Base-by-base conservation (phyloP, 2,329 filamentous ascomycete genomes). In the Penicillium fuscoglaucum region DNA sequence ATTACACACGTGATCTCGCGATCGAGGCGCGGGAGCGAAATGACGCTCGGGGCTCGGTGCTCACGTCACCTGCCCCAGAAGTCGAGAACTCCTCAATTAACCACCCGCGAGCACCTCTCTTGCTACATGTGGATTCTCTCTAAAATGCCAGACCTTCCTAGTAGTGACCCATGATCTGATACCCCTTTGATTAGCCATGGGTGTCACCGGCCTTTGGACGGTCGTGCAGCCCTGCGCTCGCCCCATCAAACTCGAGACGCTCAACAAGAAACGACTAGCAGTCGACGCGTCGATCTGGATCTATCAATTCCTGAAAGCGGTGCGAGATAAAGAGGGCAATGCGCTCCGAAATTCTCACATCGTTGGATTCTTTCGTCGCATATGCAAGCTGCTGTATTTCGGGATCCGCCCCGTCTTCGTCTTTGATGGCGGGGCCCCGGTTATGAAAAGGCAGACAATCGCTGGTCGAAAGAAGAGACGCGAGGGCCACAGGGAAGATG, bases 231-330 rank as follows among this genome's bases (percentile, higher is more conserved):
- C 95, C 46, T 97, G 92, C 73, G 95, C 95, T 48, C 90, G 95
- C 39, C 96, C 95, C 21, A 96, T 96, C 62, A 97, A 96, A 76
- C 89, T 99, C 68, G 93, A 96, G 68, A 96, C 93, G 15, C 87
- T 99, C 60, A 98, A 98, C 75, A 91, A 90, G 67, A 97, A 96
- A 78, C 91, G 95, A 17, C 89, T 99, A 50, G 96, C 95, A 47
- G 91, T 99, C 66, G 95, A 99, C 78, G 95, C 96, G 58, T 97
- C 93, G 13, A 99, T 99, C 73, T 99, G 95, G 95, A 98, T 99
- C 68, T 99, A 99, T 82, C 95, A 99, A 73, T 99, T 99, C 71
- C 86, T 99, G 68, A 99, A 99, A 79, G 95, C 96, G 10, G 95
- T 99, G 12, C 93, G 95, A 68, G 95, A 99, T 78, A 97, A 98